These are phyloP conservation scores for Coniella lustricola DNA, from an alignment of 2,329 filamentous ascomycete species.

Conservation along the genomic window DNA sequence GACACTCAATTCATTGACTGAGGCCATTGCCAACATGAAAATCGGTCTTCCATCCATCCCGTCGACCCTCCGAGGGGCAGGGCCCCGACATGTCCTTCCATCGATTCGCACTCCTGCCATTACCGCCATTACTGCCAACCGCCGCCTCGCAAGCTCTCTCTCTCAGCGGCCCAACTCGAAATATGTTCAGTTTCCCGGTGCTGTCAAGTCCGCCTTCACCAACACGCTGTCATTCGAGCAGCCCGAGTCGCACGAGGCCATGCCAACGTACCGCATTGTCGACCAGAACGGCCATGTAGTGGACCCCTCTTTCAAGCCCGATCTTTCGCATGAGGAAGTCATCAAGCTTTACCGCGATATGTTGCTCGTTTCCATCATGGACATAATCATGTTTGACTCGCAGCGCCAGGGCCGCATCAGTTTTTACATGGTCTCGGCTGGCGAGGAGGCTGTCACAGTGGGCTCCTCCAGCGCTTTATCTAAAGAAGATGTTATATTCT, in stretches of 20 bases:
- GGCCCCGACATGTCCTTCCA: slow-evolving; percentile 3
- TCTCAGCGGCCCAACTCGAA: slow-evolving; percentile 50
- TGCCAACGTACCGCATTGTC: slow-evolving; percentile 87
- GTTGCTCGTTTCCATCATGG: slow-evolving; percentile 74
- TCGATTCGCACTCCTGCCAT: slow-evolving; percentile 1
- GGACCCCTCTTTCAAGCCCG: slow-evolving; percentile 61
- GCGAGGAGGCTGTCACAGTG: slow-evolving; percentile 89
- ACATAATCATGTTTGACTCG: slow-evolving; percentile 95
- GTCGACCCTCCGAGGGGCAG: slow-evolving; percentile 15
- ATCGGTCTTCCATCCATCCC: slow-evolving; percentile 12
- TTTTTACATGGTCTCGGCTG: slow-evolving; percentile 96
- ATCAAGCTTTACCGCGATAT: slow-evolving; percentile 58
- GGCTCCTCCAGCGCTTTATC: slow-evolving; percentile 78
- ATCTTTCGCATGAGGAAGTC: slow-evolving; percentile 59
- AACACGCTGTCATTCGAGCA: slow-evolving; percentile 69
- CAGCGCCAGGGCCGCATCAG: slow-evolving; percentile 88
- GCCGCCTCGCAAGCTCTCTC: slow-evolving; percentile 39
- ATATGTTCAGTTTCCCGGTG: slow-evolving; percentile 78
- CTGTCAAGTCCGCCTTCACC: slow-evolving; percentile 89
- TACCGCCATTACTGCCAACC: slow-evolving; percentile 18
- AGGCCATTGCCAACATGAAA: slow-evolving; percentile 15
- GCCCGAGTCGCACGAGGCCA: slow-evolving; percentile 63
- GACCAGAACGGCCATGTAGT: slow-evolving; percentile 82
- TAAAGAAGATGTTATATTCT: slow-evolving; percentile 85
- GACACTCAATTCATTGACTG: too few species aligned